phyloP scores from a whole-genome alignment of 2,329 filamentous ascomycete species.

The Fusarium torreyae region DNA sequence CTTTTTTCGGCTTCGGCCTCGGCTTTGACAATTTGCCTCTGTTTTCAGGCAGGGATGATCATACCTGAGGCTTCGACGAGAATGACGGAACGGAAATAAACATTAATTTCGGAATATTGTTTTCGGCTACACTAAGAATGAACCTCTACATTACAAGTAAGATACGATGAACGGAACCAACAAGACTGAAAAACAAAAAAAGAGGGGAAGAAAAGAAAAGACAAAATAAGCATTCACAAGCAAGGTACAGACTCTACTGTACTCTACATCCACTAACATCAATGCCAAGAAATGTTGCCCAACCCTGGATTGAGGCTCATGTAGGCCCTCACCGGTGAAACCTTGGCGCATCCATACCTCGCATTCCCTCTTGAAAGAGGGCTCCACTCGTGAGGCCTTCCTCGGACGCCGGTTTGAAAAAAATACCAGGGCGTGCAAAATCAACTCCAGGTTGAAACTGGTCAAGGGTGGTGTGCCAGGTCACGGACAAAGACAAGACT shows the following conservation, averaged over 20 bases:
- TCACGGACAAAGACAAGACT: slow-evolving; percentile 1
- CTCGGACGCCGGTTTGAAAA: slow-evolving; percentile 33
- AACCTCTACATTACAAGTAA: neutral
- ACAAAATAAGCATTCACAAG: neutral
- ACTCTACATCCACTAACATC: neutral
- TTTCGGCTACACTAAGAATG: neutral
- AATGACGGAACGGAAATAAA: neutral
- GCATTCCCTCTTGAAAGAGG: neutral
- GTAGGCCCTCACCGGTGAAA: slow-evolving; percentile 37
- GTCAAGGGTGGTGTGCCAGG: slow-evolving; percentile 15
- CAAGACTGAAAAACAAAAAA: neutral
- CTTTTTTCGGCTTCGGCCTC: slow-evolving; percentile 11
- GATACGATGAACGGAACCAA: neutral
- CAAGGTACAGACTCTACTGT: neutral
- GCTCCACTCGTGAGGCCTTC: slow-evolving; percentile 41
- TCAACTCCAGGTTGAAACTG: neutral
- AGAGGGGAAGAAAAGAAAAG: neutral
- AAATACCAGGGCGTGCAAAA: neutral
- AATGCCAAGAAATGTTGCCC: slow-evolving; percentile 13
- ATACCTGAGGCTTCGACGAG: neutral
- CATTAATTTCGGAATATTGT: neutral
- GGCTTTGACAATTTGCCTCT: neutral
- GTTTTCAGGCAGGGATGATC: neutral
- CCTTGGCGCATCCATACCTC: slow-evolving; percentile 16
- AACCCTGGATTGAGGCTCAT: slow-evolving; percentile 36